These are phyloP conservation scores for Gastrolobium bilobum DNA, from an alignment of 306 rosid genomes.

Conservation along the genomic window DNA sequence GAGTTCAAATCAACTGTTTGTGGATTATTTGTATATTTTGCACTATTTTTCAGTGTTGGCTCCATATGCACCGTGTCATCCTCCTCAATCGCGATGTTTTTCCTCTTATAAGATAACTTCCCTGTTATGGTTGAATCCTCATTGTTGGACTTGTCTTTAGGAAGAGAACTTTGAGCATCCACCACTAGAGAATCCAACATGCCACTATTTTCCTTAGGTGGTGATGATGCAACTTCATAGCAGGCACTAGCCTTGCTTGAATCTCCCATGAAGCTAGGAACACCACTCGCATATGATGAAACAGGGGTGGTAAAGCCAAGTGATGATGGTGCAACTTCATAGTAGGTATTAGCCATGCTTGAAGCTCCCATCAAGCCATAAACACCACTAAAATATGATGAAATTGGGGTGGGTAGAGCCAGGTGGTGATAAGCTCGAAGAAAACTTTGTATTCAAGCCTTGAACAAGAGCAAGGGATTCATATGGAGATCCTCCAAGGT, in stretches of 20 bases:
- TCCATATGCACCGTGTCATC: slow-evolving; percentile 47
- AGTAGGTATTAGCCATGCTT: not conserved
- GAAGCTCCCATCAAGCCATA: slow-evolving; percentile 48
- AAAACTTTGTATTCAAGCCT: slow-evolving; percentile 49
- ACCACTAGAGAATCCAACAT: slow-evolving; percentile 56
- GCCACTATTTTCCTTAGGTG: slow-evolving; percentile 52
- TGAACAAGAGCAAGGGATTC: slow-evolving; percentile 30
- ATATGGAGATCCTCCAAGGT: slow-evolving; percentile 41
- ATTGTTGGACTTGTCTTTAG: slow-evolving; percentile 42
- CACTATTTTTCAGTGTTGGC: slow-evolving; percentile 45
- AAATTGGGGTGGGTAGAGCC: slow-evolving; percentile 49
- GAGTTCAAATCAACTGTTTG: slow-evolving; percentile 55
- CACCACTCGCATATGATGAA: slow-evolving; percentile 53
- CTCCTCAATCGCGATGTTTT: slow-evolving; percentile 38
- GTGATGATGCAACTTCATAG: not conserved
- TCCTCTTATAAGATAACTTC: slow-evolving; percentile 44
- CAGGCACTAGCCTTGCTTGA: slow-evolving; percentile 29
- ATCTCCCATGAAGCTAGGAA: slow-evolving; percentile 43
- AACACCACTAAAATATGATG: slow-evolving; percentile 52
- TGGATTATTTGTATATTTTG: slow-evolving; percentile 32
- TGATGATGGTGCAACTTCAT: slow-evolving; percentile 4
- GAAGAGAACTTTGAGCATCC: slow-evolving; percentile 52
- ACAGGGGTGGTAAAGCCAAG: slow-evolving; percentile 48
- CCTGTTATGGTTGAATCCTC: slow-evolving; percentile 35
- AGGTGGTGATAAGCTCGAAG: slow-evolving; percentile 63